These are phyloP conservation scores for Medicago ruthenica DNA, from an alignment of 306 rosid genomes.

Conservation along the genomic window DNA sequence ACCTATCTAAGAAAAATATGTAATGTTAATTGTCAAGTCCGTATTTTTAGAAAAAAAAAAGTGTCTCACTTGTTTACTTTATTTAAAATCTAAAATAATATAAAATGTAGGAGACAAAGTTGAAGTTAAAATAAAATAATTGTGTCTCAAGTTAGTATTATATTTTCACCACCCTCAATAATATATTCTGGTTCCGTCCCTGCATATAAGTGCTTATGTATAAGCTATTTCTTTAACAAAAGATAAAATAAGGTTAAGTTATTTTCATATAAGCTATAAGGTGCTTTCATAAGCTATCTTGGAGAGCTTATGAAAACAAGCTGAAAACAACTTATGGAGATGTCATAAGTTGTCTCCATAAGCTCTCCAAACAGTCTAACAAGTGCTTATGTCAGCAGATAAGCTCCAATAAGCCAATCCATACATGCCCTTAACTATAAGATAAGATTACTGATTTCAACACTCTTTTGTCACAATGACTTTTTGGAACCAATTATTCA, in stretches of 20 bases:
- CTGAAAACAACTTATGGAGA: background rate
- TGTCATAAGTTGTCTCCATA: background rate
- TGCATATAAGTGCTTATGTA: background rate
- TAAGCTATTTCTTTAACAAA: background rate
- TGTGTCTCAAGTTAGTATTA: too few relatives aligned
- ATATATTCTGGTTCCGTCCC: too few relatives aligned
- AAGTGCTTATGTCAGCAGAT: background rate
- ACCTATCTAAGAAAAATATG: too few relatives aligned
- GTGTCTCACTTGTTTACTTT: too few relatives aligned
- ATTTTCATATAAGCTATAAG: background rate
- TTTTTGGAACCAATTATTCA: slow-evolving; percentile 23
- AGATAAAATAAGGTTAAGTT: background rate
- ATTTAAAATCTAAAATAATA: too few relatives aligned
- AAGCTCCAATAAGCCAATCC: background rate
- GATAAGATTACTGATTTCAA: slow-evolving; percentile 22
- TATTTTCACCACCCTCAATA: too few relatives aligned
- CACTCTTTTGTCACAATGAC: background rate
- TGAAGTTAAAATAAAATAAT: too few relatives aligned
- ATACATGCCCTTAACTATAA: background rate
- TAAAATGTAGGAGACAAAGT: too few relatives aligned
- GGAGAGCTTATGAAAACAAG: background rate
- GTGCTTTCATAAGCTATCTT: background rate
- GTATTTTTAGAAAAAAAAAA: too few relatives aligned
- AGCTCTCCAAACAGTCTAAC: background rate
- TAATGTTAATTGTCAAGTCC: too few relatives aligned